Conservation (phyloP, 306 rosid genomes). For the Arachis stenosperma region DNA sequence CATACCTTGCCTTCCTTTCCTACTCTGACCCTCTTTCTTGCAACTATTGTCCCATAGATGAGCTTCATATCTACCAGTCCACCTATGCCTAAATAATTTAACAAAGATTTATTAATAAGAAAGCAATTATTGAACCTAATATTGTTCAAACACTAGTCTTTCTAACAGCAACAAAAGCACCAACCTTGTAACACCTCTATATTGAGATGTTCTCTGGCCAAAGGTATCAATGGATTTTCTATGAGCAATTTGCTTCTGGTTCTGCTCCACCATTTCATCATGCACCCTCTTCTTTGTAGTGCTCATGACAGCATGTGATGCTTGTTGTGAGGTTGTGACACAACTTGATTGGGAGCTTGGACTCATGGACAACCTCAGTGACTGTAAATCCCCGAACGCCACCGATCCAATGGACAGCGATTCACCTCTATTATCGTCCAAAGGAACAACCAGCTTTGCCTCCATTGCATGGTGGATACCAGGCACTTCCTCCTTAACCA, state of each 20-base stretch:
- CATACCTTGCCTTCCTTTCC: slow-evolving; percentile 92
- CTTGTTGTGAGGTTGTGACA: slow-evolving; percentile 57
- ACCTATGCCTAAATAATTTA: slow-evolving; percentile 67
- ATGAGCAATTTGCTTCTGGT: slow-evolving; percentile 62
- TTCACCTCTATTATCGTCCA: slow-evolving; percentile 55
- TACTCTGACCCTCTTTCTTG: slow-evolving; percentile 89
- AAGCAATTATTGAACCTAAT: no score
- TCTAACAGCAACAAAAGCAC: background rate
- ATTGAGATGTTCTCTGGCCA: slow-evolving; percentile 89
- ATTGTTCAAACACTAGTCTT: no score
- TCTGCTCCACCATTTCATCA: slow-evolving; percentile 52
- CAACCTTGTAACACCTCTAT: slow-evolving; percentile 84
- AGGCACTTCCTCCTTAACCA: slow-evolving; percentile 43
- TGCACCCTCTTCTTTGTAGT: slow-evolving; percentile 63
- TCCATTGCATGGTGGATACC: slow-evolving; percentile 36
- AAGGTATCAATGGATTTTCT: slow-evolving; percentile 79
- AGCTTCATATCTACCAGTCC: slow-evolving; percentile 50
- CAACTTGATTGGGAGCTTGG: slow-evolving; percentile 73
- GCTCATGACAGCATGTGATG: slow-evolving; percentile 40
- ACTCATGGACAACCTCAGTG: slow-evolving; percentile 68
- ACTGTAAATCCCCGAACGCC: slow-evolving; percentile 60
- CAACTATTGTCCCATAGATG: slow-evolving; percentile 51
- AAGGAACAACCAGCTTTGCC: slow-evolving; percentile 45
- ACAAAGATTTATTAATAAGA: no score
- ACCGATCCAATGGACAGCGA: slow-evolving; percentile 52